Evolutionary conservation across 495 filamentous ascomycete genomes (phyloP).

Genomic region (Aspergillus indologenus): DNA sequence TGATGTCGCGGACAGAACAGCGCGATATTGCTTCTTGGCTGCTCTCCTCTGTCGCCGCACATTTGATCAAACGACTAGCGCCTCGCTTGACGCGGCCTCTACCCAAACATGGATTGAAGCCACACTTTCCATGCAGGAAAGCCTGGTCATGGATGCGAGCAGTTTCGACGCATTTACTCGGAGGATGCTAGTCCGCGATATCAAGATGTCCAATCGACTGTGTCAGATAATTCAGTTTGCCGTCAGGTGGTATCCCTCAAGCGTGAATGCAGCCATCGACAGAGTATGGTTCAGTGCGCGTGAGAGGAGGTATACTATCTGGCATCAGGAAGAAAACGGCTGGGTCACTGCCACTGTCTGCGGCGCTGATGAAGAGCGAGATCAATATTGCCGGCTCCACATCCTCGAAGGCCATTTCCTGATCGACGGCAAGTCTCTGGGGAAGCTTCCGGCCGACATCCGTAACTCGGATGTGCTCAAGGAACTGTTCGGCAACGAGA

Average conservation of each 20-base stretch:
- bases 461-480: constrained; percentile 37
- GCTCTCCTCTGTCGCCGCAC: constrained; percentile 36
- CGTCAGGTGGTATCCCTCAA: constrained; percentile 19
- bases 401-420: constrained; percentile 55
- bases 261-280: constrained; percentile 24
- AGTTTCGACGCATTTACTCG: constrained; percentile 11
- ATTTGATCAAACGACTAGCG: too few species aligned
- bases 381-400: constrained; percentile 46
- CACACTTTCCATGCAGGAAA: constrained; percentile 37
- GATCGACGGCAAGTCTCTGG: constrained; percentile 50
- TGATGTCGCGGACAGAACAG: constrained; percentile 28
- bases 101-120: constrained; percentile 38
- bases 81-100: constrained; percentile 16
- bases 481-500: constrained; percentile 42
- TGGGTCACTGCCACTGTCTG: constrained; percentile 27
- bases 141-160: constrained; percentile 19
- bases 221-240: constrained; percentile 24
- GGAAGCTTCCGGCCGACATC: constrained; percentile 48
- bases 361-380: constrained; percentile 9
- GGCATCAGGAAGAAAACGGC: constrained; percentile 21
- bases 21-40: constrained; percentile 29
- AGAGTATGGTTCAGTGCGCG: constrained; percentile 13
- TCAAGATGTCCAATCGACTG: constrained; percentile 42
- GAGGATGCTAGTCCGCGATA: constrained; percentile 45
- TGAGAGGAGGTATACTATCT: constrained; percentile 28